Conservation (phyloP, 139 green algal genomes). For the Trebouxia sp. region DNA sequence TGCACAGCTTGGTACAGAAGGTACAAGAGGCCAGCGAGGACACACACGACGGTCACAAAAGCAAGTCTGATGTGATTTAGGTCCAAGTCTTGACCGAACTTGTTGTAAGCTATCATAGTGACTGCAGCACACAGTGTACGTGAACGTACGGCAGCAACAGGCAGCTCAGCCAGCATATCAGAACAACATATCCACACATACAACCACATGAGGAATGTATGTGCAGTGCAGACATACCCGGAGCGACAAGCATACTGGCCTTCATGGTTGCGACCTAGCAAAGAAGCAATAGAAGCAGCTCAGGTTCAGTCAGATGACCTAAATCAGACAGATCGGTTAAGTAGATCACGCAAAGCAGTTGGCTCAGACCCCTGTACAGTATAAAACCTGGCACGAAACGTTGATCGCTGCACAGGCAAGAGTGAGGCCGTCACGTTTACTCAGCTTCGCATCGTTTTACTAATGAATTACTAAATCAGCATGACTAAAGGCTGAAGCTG, state of each 20-base stretch:
- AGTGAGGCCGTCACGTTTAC: no score
- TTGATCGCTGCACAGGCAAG: no score
- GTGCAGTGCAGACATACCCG: neutral
- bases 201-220: neutral
- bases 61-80: neutral
- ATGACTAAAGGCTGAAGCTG: no score
- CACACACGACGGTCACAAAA: neutral
- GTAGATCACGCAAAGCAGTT: neutral
- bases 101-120: slow-evolving; percentile 16
- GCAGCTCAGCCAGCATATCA: neutral
- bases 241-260: slow-evolving; percentile 4
- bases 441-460: no score
- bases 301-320: neutral
- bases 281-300: neutral
- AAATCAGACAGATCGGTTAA: neutral
- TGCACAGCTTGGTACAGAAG: neutral
- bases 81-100: slow-evolving; percentile 23
- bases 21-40: neutral
- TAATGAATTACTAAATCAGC: no score
- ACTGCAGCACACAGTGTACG: neutral
- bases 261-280: slow-evolving; percentile 4
- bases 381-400: neutral
- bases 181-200: no score
- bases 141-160: no score
- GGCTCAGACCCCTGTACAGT: neutral